These are phyloP conservation scores for Camelina laxa DNA, from an alignment of 345 rosid species.

Conservation along the genomic window DNA sequence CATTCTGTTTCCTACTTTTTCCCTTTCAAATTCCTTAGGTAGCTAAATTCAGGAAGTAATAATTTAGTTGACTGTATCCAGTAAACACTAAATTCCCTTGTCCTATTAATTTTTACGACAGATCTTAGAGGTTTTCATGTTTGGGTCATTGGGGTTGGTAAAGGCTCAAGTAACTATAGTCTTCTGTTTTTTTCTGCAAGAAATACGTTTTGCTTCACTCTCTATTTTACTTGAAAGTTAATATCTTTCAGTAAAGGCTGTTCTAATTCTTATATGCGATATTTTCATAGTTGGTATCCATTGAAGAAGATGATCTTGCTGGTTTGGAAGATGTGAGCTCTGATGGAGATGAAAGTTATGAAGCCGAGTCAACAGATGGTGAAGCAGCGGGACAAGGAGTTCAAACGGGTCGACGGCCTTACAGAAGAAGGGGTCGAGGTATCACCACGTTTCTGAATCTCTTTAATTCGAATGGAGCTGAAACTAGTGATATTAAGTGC, in stretches of 20 bases:
- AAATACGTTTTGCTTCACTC: not conserved
- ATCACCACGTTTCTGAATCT: slow-evolving; percentile 29
- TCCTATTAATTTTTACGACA: not conserved
- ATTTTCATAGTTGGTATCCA: slow-evolving; percentile 77
- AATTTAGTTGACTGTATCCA: slow-evolving; percentile 11
- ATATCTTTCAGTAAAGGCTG: slow-evolving; percentile 14
- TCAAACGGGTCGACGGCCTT: slow-evolving; percentile 73
- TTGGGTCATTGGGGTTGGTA: slow-evolving; percentile 19
- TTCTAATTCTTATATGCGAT: slow-evolving; percentile 33
- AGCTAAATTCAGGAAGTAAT: slow-evolving; percentile 16
- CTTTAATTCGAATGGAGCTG: not conserved
- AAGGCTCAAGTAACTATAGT: slow-evolving; percentile 7
- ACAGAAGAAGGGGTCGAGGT: slow-evolving; percentile 85
- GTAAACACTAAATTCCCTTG: not conserved
- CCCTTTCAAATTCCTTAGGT: slow-evolving; percentile 21
- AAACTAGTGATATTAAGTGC: slow-evolving; percentile 8
- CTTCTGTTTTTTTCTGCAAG: not conserved
- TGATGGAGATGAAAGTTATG: slow-evolving; percentile 94
- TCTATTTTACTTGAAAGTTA: slow-evolving; percentile 2
- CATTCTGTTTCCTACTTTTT: slow-evolving; percentile 10
- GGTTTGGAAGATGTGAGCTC: slow-evolving; percentile 98
- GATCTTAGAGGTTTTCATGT: slow-evolving; percentile 13
- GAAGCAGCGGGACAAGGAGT: slow-evolving; percentile 76
- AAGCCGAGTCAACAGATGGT: slow-evolving; percentile 86
- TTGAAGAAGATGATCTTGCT: slow-evolving; percentile 99